Base-by-base conservation (phyloP, 148 eudicot species). In the Cornus florida region DNA sequence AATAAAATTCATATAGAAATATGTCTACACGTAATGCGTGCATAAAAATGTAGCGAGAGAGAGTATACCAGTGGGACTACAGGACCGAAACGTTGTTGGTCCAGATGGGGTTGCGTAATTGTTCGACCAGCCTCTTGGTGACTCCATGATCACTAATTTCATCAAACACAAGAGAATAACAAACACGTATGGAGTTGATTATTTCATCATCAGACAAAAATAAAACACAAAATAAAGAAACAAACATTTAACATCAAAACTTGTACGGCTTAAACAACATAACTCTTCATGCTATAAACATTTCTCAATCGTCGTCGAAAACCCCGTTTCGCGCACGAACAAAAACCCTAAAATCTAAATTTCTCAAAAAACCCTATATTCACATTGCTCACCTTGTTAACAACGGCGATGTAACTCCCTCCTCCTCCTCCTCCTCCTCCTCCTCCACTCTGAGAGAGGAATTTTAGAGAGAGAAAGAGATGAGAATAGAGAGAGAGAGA, bases 61-160 rank as follows among this genome's bases (percentile, higher is more conserved):
- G 64, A 22, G 66, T 22, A n/a, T 74, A 75, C 83, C 83, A 39
- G 35, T 62, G 33, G 78, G 24, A 35, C 74, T 74, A 57, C 31
- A 67, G 22, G 73, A 20, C 35, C 65, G 82, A 48, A 73, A 56
- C 22, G 10, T 22, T n/a, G 65, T 28, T 14, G 72, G 43, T 1
- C 43, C 53, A 12, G 32, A 53, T 39, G 71, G 67, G 13, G 12
- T 14, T 11, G 46, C 59, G 24, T 38, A 22, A 69, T 20, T 24
- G 59, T 20, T 74, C 19, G 78, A 69, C 69, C 28, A 28, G 28
- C 28, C 28, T 28, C 28, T 28, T 28, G 68, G 32, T 43, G 78
- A 68, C 65, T 80, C 78, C 82, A 74, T 80, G 56, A 33, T 22
- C 74, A 57, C 83, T 80, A 39, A 67, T 74, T 50, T 56, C 17